These are phyloP conservation scores for Candida montana DNA, from an alignment of 805 yeast species.

Conservation along the genomic window DNA sequence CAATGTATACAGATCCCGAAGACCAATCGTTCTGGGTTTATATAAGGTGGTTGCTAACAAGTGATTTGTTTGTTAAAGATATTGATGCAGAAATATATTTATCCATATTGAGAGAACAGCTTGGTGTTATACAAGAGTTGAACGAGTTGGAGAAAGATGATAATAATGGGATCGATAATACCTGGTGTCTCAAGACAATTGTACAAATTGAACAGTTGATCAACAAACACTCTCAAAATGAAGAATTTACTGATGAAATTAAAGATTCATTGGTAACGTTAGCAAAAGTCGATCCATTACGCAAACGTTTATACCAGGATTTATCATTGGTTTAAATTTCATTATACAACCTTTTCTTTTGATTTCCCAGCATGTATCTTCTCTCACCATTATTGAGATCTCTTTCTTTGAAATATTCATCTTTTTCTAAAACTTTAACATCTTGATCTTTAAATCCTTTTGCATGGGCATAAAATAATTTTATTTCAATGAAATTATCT, in stretches of 20 bases:
- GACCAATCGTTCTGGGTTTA: conserved; percentile 94
- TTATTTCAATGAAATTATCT: conserved; percentile 34
- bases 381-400: conserved; percentile 37
- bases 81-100: conserved; percentile 28
- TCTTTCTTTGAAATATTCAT: conserved; percentile 37
- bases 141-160: conserved; percentile 72
- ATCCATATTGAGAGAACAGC: conserved; percentile 39
- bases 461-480: conserved; percentile 40
- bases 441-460: conserved; percentile 25
- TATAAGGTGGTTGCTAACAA: conserved; percentile 66
- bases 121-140: conserved; percentile 50
- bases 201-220: conserved; percentile 38
- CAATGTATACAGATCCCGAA: conserved; percentile 87
- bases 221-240: conserved; percentile 15
- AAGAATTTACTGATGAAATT: conserved; percentile 25
- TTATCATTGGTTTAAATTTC: conserved; percentile 25
- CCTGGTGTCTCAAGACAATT: conserved; percentile 70
- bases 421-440: conserved; percentile 31
- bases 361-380: conserved; percentile 49
- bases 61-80: conserved; percentile 25
- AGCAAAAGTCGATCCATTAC: conserved; percentile 55
- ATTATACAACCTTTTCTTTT: conserved; percentile 39
- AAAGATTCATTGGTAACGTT: conserved; percentile 36
- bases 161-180: conserved; percentile 47
- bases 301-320: conserved; percentile 54